Percentiles rank a stretch among this genome's conserved stretches.
Evolutionary conservation across 805 yeast species (phyloP).

Genomic region (Ogataea dorogensis): DNA sequence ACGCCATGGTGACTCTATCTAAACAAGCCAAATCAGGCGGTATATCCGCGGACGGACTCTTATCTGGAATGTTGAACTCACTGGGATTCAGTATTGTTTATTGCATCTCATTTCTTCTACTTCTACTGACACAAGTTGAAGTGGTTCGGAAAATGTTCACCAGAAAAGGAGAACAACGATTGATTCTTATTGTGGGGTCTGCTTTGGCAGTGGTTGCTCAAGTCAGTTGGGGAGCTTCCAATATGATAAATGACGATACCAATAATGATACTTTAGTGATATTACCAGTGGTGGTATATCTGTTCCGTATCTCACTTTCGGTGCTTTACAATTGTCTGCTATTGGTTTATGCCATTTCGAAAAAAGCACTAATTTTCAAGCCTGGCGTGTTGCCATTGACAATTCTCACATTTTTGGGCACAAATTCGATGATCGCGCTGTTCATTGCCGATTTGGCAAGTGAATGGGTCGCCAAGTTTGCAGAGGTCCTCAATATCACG

Average conservation of each 20-base stretch:
- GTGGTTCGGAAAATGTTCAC: constrained; percentile 66
- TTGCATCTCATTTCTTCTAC: constrained; percentile 52
- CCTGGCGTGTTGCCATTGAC: constrained; percentile 54
- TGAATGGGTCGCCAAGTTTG: constrained; percentile 69
- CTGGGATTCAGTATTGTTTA: constrained; percentile 54
- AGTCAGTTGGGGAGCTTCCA: constrained; percentile 67
- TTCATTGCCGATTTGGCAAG: constrained; percentile 76
- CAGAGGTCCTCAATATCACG: constrained; percentile 71
- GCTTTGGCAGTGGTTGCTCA: constrained; percentile 55
- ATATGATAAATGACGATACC: constrained; percentile 36
- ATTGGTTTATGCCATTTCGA: constrained; percentile 51
- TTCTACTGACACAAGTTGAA: constrained; percentile 70
- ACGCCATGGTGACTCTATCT: constrained; percentile 45
- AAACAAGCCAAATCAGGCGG: constrained; percentile 46
- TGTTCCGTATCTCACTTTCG: constrained; percentile 68
- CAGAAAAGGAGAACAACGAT: constrained; percentile 65
- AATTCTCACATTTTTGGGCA: constrained; percentile 50
- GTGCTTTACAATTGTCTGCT: constrained; percentile 67
- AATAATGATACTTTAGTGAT: constrained; percentile 50
- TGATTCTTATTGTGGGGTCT: constrained; percentile 58
- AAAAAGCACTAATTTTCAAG: constrained; percentile 50
- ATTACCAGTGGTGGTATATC: constrained; percentile 70
- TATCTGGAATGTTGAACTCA: constrained; percentile 43
- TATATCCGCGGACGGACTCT: constrained; percentile 42
- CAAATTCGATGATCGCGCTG: constrained; percentile 62